A percentile compares a stretch with the other conserved stretches of the same genome.
Conservation (phyloP, 257 asterid genomes). For the Gardenia jasminoides region DNA sequence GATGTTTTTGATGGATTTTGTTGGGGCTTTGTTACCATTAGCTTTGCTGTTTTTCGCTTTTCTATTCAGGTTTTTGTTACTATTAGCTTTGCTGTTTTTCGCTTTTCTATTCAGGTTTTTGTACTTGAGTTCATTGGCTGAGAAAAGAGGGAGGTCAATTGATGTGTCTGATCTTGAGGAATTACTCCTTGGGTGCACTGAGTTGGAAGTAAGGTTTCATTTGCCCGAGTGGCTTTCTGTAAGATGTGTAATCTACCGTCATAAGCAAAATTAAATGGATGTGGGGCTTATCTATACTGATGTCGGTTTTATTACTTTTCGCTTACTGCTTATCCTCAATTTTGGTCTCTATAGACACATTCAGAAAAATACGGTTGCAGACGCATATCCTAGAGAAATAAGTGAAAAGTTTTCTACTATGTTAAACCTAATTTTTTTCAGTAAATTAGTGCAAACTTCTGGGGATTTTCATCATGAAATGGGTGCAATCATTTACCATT, state of each 20-base stretch:
- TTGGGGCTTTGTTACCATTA: constrained; percentile 27
- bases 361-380: not conserved
- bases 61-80: constrained; percentile 67
- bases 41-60: constrained; percentile 19
- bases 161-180: constrained; percentile 86
- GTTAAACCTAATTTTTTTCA: not conserved
- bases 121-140: constrained; percentile 87
- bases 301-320: too few species aligned
- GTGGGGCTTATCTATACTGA: too few species aligned
- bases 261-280: not conserved
- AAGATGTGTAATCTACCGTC: not conserved
- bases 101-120: constrained; percentile 61
- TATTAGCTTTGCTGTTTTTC: constrained; percentile 24
- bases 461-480: not conserved
- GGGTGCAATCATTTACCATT: not conserved
- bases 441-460: not conserved
- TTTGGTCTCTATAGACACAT: not conserved
- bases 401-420: not conserved
- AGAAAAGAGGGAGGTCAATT: constrained; percentile 75
- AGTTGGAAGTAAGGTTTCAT: constrained; percentile 84
- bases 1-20: constrained; percentile 4
- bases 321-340: too few species aligned
- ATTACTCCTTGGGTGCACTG: constrained; percentile 83
- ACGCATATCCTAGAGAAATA: not conserved
- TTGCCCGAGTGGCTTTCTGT: constrained; percentile 5